Percentiles rank a stretch among this genome's conserved stretches.
These are phyloP conservation scores for Metarhizium guizhouense DNA, from an alignment of 2,329 filamentous ascomycete genomes.

Conservation along the genomic window DNA sequence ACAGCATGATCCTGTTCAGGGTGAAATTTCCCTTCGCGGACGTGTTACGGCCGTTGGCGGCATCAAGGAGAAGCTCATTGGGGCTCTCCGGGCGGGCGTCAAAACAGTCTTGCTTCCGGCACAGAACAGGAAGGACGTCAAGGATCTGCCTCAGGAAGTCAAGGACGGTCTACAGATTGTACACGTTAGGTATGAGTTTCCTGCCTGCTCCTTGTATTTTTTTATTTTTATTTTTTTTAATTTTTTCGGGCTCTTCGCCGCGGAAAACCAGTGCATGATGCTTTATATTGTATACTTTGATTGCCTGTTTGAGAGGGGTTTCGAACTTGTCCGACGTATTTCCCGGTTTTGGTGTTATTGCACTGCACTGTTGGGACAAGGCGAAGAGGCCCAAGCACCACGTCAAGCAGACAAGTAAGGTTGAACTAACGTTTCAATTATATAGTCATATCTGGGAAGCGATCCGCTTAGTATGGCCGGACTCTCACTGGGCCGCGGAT, in stretches of 20 bases:
- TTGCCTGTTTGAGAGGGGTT: neutral
- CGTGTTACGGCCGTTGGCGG: slow-evolving; percentile 90
- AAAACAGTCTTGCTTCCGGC: slow-evolving; percentile 86
- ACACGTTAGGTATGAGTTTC: slow-evolving; percentile 64
- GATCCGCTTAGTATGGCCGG: slow-evolving; percentile 84
- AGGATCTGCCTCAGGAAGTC: slow-evolving; percentile 85
- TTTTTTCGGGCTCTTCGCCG: too few relatives aligned
- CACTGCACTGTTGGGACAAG: neutral
- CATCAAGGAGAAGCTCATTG: slow-evolving; percentile 98
- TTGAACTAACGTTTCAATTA: slow-evolving; percentile 20
- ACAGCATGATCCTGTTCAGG: slow-evolving; percentile 25
- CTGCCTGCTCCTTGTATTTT: neutral
- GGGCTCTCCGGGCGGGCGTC: slow-evolving; percentile 83
- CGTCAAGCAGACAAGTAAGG: neutral
- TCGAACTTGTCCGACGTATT: slow-evolving; percentile 1
- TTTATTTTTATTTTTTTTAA: too few relatives aligned
- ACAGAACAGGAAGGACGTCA: slow-evolving; percentile 85
- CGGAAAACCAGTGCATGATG: neutral
- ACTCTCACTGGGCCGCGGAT: slow-evolving; percentile 73
- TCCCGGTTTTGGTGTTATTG: slow-evolving; percentile 9
- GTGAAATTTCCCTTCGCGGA: slow-evolving; percentile 71
- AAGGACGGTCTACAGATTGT: slow-evolving; percentile 79
- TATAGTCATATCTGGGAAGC: slow-evolving; percentile 87
- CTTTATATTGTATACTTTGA: neutral
- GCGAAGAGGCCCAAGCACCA: neutral